Evolutionary conservation across 345 rosid genomes (phyloP).

Genomic region (Jatropha curcas): DNA sequence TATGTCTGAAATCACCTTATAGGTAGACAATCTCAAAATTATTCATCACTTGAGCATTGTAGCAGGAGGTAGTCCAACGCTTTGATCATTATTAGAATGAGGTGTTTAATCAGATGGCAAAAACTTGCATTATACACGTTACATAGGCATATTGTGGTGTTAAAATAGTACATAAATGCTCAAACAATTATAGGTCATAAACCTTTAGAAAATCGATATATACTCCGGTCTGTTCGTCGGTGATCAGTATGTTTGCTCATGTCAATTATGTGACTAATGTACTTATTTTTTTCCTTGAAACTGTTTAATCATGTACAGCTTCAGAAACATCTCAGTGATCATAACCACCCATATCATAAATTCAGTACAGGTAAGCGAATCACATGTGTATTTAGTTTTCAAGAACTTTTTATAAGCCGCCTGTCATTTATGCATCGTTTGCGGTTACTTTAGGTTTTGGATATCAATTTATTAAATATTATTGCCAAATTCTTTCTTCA

Average conservation of each 20-base stretch:
- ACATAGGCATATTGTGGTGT: too few relatives aligned
- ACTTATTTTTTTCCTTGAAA: slow-evolving; percentile 1
- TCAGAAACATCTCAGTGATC: slow-evolving; percentile 68
- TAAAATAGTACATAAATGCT: too few relatives aligned
- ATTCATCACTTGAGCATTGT: too few relatives aligned
- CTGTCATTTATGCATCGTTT: background rate
- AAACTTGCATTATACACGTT: too few relatives aligned
- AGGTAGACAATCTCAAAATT: background rate
- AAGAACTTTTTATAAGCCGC: background rate
- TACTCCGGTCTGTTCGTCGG: background rate
- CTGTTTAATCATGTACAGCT: slow-evolving; percentile 46
- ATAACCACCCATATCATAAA: slow-evolving; percentile 84
- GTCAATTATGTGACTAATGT: background rate
- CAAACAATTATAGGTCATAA: background rate
- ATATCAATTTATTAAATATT: too few relatives aligned
- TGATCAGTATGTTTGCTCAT: too few relatives aligned
- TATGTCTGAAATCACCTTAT: too few relatives aligned
- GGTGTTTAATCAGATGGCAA: too few relatives aligned
- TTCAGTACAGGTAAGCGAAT: slow-evolving; percentile 73
- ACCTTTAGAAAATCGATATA: background rate
- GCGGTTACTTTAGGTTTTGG: too few relatives aligned
- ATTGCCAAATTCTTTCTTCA: too few relatives aligned
- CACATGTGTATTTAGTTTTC: background rate
- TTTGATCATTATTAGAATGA: too few relatives aligned
- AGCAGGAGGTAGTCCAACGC: too few relatives aligned